Conservation (phyloP, 495 filamentous ascomycete genomes). For the Antarctomyces pellizariae region DNA sequence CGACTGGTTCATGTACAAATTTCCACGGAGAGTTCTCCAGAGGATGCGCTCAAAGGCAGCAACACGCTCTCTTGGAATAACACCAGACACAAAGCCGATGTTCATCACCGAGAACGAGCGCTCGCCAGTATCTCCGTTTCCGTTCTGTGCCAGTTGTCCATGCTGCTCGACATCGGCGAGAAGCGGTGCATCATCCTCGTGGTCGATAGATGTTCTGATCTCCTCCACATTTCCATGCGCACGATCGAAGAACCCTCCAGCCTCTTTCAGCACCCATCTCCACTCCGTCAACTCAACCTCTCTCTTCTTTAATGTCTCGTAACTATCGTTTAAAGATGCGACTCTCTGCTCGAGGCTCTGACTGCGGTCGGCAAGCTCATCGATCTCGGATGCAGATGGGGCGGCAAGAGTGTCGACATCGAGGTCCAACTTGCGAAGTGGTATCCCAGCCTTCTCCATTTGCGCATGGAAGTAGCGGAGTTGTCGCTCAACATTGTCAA, state of each 20-base stretch:
- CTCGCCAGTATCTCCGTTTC: slow-evolving; percentile 51
- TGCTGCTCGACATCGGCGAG: slow-evolving; percentile 75
- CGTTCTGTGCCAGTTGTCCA: slow-evolving; percentile 22
- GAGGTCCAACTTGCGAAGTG: slow-evolving; percentile 62
- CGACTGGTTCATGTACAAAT: slow-evolving; percentile 99
- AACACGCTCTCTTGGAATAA: slow-evolving; percentile 81
- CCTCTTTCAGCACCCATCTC: slow-evolving; percentile 90
- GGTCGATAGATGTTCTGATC: slow-evolving; percentile 74
- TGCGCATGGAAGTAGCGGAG: slow-evolving; percentile 84
- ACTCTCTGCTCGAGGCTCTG: slow-evolving; percentile 83
- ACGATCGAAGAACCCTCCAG: slow-evolving; percentile 90
- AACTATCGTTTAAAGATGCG: slow-evolving; percentile 80
- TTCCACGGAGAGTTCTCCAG: slow-evolving; percentile 89
- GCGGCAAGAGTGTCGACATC: slow-evolving; percentile 66
- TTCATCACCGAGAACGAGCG: slow-evolving; percentile 89
- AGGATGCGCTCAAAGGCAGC: slow-evolving; percentile 91
- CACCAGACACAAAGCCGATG: slow-evolving; percentile 98
- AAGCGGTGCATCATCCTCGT: slow-evolving; percentile 62
- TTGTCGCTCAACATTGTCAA: slow-evolving; percentile 96
- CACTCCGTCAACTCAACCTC: slow-evolving; percentile 94
- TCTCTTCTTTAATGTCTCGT: slow-evolving; percentile 91
- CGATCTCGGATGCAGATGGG: slow-evolving; percentile 78
- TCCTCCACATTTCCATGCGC: slow-evolving; percentile 91
- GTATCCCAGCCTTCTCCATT: slow-evolving; percentile 78
- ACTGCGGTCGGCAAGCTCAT: slow-evolving; percentile 76